Base-by-base conservation (phyloP, 805 yeast species). In the Barnettozyma wickerhamii region DNA sequence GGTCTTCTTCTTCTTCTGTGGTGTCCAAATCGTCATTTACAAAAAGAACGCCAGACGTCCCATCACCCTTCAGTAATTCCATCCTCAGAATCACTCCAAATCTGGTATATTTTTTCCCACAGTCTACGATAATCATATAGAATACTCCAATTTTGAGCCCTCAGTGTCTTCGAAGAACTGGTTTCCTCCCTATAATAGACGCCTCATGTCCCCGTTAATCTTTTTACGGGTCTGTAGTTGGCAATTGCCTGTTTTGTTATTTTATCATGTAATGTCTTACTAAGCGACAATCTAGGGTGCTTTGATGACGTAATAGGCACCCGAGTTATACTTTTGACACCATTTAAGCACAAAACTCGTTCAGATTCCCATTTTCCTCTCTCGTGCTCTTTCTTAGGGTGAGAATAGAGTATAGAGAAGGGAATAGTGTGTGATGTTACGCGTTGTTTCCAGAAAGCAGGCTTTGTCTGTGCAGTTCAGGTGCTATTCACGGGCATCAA, bases 1-100 rank as follows among this genome's bases (percentile, higher is more conserved):
- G 42, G 72, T 69, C 24, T 88, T 89, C 72, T 84, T 93, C 55
- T 67, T 82, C 24, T 91, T 90, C 66, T 91, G 98, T 63, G 98
- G 97, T 4, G 79, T 79, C 51, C 98, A 91, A 64, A 77, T 88
- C 17, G 65, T 74, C 49, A 53, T 81, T 51, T 69, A 80, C 57
- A 75, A 71, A 51, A 80, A 81, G 59, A 81, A 41, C 12, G 45
- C 49, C 14, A 42, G 48, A 15, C 28, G 81, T 56, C 69, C 88
- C 49, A 84, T 88, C 49, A 81, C 75, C 40, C 56, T 81, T 7
- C 33, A 37, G 15, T 32, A 29, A n/a, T 9, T 6, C 33, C 18
- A 19, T 29, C 6, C 19, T 12, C 17, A 7, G 23, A 34, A 19
- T 28, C 18, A 18, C 23, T 7, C 5, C n/a, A 7, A 14, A 15